Percentiles rank a stretch among this genome's conserved stretches.
phyloP scores from a whole-genome alignment of 169 alveolate genomes.

The Babesia ovata region DNA sequence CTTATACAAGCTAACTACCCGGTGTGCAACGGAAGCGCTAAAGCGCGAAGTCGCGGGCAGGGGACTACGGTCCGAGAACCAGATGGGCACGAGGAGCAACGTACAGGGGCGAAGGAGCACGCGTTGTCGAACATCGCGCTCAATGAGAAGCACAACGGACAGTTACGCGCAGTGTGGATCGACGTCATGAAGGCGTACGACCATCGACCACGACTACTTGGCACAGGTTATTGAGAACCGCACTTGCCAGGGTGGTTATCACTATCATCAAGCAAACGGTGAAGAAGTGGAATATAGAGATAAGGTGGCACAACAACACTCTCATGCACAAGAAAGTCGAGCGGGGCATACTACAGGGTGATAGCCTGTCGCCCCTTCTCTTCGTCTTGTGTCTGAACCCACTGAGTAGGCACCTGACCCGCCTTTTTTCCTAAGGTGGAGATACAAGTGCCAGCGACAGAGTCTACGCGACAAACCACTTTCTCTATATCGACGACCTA shows the following conservation, averaged over 20 bases:
- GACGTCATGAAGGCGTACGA: constrained; percentile 25
- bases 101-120: constrained; percentile 11
- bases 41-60: neutral
- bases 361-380: constrained; percentile 14
- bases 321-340: neutral
- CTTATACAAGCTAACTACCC: constrained; percentile 8
- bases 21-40: constrained; percentile 7
- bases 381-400: neutral
- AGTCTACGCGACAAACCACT: neutral
- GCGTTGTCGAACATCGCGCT: constrained; percentile 2
- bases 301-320: neutral
- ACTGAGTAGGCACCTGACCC: neutral
- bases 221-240: neutral
- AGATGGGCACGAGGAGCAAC: too few species aligned
- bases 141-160: neutral
- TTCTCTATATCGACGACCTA: constrained; percentile 12
- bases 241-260: constrained; percentile 8
- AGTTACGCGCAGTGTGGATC: neutral
- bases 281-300: neutral
- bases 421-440: neutral
- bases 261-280: neutral
- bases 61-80: too few species aligned
- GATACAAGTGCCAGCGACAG: neutral
- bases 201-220: constrained; percentile 1
- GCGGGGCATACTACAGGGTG: constrained; percentile 3